A percentile compares a stretch with the other conserved stretches of the same genome.
Conservation (phyloP, 176 grass and related monocot species). For the Eleusine coracana region DNA sequence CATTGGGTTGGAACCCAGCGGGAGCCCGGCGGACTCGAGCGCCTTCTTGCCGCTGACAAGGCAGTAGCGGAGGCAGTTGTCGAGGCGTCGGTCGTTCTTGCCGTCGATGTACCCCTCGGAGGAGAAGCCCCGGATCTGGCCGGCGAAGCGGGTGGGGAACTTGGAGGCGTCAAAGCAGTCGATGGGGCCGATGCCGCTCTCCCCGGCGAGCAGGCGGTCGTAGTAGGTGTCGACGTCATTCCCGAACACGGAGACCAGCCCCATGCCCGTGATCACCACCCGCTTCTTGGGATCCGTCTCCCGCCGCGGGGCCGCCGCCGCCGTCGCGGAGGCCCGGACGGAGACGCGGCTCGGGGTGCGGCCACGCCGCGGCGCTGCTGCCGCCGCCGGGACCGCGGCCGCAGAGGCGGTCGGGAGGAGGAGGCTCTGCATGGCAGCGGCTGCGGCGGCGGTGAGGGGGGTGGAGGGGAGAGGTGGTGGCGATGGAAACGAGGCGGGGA, state of each 20-base stretch:
- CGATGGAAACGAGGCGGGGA: conserved; percentile 53
- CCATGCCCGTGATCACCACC: conserved; percentile 95
- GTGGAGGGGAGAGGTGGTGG: not conserved
- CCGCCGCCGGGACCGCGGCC: not conserved
- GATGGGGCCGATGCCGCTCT: conserved; percentile 74
- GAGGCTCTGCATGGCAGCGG: conserved; percentile 65
- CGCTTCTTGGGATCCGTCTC: conserved; percentile 91
- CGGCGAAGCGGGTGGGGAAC: conserved; percentile 88
- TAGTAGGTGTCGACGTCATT: conserved; percentile 86
- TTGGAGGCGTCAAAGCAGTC: conserved; percentile 89
- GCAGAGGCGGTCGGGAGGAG: conserved; percentile 50
- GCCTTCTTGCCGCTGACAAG: conserved; percentile 94
- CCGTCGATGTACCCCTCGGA: conserved; percentile 93
- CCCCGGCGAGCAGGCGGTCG: conserved; percentile 79
- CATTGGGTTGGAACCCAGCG: conserved; percentile 49
- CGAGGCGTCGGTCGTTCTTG: conserved; percentile 74
- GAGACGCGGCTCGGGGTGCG: not conserved
- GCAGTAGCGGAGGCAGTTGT: conserved; percentile 90
- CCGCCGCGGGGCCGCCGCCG: conserved; percentile 40
- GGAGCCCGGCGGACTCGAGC: conserved; percentile 60
- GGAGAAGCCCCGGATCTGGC: conserved; percentile 82
- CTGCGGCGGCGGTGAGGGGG: conserved; percentile 36
- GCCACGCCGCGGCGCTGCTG: not conserved
- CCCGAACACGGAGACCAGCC: conserved; percentile 85
- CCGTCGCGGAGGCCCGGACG: conserved; percentile 39